Evolutionary conservation across 2,329 filamentous ascomycete genomes (phyloP).

Genomic region (Neonectria punicea): DNA sequence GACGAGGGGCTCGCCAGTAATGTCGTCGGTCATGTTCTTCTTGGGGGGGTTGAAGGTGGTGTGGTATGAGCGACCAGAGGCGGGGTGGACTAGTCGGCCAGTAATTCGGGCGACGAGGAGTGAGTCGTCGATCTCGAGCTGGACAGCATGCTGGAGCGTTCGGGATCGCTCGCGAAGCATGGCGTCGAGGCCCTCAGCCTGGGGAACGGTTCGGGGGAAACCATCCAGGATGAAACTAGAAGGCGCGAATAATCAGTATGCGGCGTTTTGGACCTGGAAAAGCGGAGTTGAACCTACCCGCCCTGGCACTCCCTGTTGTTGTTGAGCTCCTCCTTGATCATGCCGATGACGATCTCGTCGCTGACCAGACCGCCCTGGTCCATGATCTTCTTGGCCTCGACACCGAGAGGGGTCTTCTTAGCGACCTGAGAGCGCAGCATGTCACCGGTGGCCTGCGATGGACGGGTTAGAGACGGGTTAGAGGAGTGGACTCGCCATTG

Average conservation of each 20-base stretch:
- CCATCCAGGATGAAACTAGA: conserved; percentile 96
- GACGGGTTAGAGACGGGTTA: conserved; percentile 20
- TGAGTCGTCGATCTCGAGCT: conserved; percentile 95
- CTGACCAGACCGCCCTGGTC: conserved; percentile 96
- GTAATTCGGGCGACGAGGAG: conserved; percentile 97
- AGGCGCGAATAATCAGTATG: conserved; percentile 34
- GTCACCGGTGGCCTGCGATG: conserved; percentile 87
- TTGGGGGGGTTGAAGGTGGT: conserved; percentile 99
- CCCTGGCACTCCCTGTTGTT: conserved; percentile 96
- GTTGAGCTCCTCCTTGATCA: conserved; percentile 98
- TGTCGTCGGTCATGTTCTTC: conserved; percentile 91
- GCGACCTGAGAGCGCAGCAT: conserved; percentile 99
- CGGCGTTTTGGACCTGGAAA: conserved; percentile 19
- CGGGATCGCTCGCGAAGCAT: conserved; percentile 86
- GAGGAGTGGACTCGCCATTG: conserved; percentile 10
- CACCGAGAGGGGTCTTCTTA: conserved; percentile 93
- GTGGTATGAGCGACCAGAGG: conserved; percentile 96
- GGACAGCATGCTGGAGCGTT: conserved; percentile 92
- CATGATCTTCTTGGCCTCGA: conserved; percentile 99
- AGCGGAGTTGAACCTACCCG: conserved; percentile 70
- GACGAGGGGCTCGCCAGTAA: conserved; percentile 95
- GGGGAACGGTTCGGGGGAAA: conserved; percentile 95
- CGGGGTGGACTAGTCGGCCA: conserved; percentile 93
- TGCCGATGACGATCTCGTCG: conserved; percentile 99
- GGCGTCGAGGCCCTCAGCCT: conserved; percentile 92